phyloP scores from a whole-genome alignment of 2,329 filamentous ascomycete species.

The Nakataea oryzae region DNA sequence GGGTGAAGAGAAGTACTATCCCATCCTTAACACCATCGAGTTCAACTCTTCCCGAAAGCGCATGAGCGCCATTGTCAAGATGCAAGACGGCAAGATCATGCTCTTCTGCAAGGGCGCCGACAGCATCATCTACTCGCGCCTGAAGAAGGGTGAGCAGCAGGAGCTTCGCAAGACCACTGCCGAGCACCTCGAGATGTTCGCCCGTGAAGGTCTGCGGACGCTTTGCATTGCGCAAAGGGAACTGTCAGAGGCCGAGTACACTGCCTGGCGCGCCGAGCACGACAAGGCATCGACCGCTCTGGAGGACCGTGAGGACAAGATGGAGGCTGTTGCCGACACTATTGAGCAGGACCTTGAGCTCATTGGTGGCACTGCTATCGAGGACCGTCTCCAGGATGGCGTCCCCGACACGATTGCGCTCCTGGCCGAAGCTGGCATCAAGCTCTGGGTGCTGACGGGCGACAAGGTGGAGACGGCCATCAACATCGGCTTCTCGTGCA shows the following conservation, averaged over 20 bases:
- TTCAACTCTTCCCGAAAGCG: slow-evolving; percentile 96
- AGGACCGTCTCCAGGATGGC: slow-evolving; percentile 92
- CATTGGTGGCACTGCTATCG: slow-evolving; percentile 89
- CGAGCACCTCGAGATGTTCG: slow-evolving; percentile 94
- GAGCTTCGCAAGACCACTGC: slow-evolving; percentile 77
- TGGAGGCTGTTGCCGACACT: slow-evolving; percentile 78
- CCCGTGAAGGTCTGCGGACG: slow-evolving; percentile 86
- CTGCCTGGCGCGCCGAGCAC: slow-evolving; percentile 74
- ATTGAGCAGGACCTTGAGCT: slow-evolving; percentile 87
- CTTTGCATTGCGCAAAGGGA: slow-evolving; percentile 84
- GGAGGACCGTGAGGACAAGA: slow-evolving; percentile 79
- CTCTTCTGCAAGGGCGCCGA: slow-evolving; percentile 97
- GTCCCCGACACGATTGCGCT: slow-evolving; percentile 92
- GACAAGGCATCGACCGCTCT: slow-evolving; percentile 79
- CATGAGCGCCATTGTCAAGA: slow-evolving; percentile 94
- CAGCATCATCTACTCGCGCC: slow-evolving; percentile 88
- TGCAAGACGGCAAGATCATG: slow-evolving; percentile 83
- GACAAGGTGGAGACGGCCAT: slow-evolving; percentile 99
- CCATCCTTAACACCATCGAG: slow-evolving; percentile 86
- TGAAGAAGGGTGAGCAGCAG: slow-evolving; percentile 75
- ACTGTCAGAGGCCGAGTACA: slow-evolving; percentile 73
- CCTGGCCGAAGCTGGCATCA: slow-evolving; percentile 87
- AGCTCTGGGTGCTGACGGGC: slow-evolving; percentile 95
- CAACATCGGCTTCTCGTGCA: slow-evolving; percentile 99
- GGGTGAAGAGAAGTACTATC: slow-evolving; percentile 76